Conservation (phyloP, 352 stramenopile genomes). For the Thalassiosira sp. region DNA sequence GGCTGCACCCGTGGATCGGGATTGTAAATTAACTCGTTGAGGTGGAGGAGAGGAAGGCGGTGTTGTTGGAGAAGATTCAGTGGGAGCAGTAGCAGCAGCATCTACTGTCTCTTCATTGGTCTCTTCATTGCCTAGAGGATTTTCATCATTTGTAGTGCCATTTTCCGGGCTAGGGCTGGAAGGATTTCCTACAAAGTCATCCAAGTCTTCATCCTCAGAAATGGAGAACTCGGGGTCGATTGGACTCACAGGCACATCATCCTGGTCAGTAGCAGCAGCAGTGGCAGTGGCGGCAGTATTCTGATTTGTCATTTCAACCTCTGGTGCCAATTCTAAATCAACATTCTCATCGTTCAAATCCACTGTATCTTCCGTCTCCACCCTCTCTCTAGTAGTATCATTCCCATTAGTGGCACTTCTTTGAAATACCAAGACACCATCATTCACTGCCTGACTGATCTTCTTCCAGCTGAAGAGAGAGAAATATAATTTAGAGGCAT, state of each 20-base stretch:
- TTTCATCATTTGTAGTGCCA: too few species aligned
- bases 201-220: conserved; percentile 18
- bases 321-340: conserved; percentile 25
- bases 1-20: conserved; percentile 3
- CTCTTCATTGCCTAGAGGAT: neutral
- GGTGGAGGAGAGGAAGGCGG: neutral
- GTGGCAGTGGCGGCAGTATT: neutral
- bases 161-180: neutral
- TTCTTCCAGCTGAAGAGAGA: conserved; percentile 37
- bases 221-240: conserved; percentile 14
- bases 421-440: conserved; percentile 41
- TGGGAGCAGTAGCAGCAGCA: neutral
- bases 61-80: neutral
- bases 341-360: conserved; percentile 33
- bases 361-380: conserved; percentile 44
- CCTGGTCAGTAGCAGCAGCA: neutral
- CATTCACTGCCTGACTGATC: conserved; percentile 37
- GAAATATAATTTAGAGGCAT: neutral
- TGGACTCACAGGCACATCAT: neutral
- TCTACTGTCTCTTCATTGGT: neutral
- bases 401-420: neutral
- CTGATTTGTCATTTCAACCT: conserved; percentile 32
- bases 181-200: conserved; percentile 20
- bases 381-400: conserved; percentile 9
- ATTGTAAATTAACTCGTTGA: conserved; percentile 25